These are phyloP conservation scores for Wickerhamomyces sp. DNA, from an alignment of 1,139 yeast species.

Conservation along the genomic window DNA sequence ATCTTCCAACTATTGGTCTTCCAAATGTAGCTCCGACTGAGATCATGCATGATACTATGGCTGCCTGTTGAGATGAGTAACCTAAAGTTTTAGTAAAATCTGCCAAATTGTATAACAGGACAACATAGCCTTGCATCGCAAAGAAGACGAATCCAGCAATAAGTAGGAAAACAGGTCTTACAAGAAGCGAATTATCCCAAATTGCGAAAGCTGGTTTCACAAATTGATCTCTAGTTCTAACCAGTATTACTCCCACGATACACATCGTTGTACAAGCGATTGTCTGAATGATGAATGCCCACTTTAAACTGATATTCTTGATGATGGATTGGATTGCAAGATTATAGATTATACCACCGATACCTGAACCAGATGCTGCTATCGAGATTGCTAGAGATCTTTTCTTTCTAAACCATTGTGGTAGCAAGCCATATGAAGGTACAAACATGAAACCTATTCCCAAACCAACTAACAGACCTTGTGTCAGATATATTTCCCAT, in stretches of 20 bases:
- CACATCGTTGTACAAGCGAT: slow-evolving; percentile 32
- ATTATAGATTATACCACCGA: slow-evolving; percentile 47
- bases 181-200: slow-evolving; percentile 9
- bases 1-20: slow-evolving; percentile 49
- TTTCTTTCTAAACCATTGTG: slow-evolving; percentile 57
- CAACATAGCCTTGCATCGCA: slow-evolving; percentile 50
- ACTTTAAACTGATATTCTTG: slow-evolving; percentile 37
- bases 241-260: slow-evolving; percentile 31
- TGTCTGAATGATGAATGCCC: slow-evolving; percentile 60
- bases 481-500: slow-evolving; percentile 66
- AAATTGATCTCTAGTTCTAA: slow-evolving; percentile 27
- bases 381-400: slow-evolving; percentile 56
- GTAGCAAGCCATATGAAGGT: slow-evolving; percentile 53
- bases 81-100: slow-evolving; percentile 56
- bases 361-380: slow-evolving; percentile 54
- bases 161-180: slow-evolving; percentile 35
- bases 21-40: slow-evolving; percentile 58
- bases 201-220: slow-evolving; percentile 10
- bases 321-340: slow-evolving; percentile 26
- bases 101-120: slow-evolving; percentile 50
- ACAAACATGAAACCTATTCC: slow-evolving; percentile 57
- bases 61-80: slow-evolving; percentile 45
- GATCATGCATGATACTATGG: slow-evolving; percentile 51
- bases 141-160: slow-evolving; percentile 46
- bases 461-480: slow-evolving; percentile 62